phyloP scores from a whole-genome alignment of 805 yeast genomes.

The Lachancea mirantina region DNA sequence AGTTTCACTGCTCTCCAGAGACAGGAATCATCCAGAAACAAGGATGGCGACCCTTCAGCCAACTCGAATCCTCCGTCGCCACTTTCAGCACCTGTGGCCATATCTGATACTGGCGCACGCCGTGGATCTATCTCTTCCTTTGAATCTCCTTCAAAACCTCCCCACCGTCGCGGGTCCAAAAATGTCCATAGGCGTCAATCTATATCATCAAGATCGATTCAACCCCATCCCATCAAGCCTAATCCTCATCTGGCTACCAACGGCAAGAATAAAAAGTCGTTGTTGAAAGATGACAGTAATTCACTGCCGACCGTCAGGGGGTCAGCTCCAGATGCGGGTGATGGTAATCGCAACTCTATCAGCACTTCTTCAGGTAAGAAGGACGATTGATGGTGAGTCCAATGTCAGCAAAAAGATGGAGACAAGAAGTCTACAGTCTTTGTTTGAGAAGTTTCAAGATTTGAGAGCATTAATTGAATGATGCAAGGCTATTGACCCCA shows the following conservation, averaged over 20 bases:
- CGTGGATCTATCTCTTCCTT: conserved; percentile 7
- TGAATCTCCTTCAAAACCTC: conserved; percentile 6
- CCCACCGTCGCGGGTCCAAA: conserved; percentile 74
- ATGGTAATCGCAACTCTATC: too few relatives aligned
- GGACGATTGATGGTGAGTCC: background rate
- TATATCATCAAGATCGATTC: background rate
- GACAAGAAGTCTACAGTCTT: too few relatives aligned
- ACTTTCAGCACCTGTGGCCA: conserved; percentile 6
- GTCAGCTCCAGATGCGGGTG: too few relatives aligned
- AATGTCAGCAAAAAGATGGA: background rate
- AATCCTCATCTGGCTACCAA: background rate
- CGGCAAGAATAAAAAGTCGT: too few relatives aligned
- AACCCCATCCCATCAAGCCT: background rate
- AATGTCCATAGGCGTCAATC: conserved; percentile 38
- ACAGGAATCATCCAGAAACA: conserved; percentile 1
- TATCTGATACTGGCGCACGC: too few relatives aligned
- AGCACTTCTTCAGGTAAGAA: background rate
- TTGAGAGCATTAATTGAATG: too few relatives aligned
- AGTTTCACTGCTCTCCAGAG: conserved; percentile 7
- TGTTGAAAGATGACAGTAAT: too few relatives aligned
- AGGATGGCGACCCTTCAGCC: conserved; percentile 1
- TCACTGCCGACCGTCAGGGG: too few relatives aligned
- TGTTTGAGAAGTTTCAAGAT: too few relatives aligned
- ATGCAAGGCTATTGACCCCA: conserved; percentile 24
- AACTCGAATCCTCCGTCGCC: conserved; percentile 8